Conservation (phyloP, 805 yeast genomes). For the Kuraishia hungarica region DNA sequence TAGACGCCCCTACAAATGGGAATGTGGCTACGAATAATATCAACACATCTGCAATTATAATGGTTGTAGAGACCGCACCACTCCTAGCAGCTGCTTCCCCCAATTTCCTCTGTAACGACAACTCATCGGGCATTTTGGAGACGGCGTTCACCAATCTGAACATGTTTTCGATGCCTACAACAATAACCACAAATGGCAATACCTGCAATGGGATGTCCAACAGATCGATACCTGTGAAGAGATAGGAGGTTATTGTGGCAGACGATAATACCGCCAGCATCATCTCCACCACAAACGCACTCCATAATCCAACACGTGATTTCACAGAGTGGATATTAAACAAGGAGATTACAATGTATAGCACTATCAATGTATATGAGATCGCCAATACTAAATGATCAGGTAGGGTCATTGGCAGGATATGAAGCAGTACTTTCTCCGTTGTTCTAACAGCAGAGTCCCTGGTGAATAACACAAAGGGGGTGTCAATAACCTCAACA, state of each 20-base stretch:
- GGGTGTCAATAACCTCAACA: no score
- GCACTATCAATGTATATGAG: constrained; percentile 2
- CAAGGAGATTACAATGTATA: constrained; percentile 28
- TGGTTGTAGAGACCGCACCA: constrained; percentile 28
- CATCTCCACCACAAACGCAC: constrained; percentile 34
- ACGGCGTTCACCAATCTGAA: constrained; percentile 34
- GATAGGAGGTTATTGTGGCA: constrained; percentile 30
- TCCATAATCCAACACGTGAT: constrained; percentile 35
- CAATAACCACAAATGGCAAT: constrained; percentile 30
- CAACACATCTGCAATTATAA: constrained; percentile 20
- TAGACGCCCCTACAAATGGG: constrained; percentile 19
- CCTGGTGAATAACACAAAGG: neutral
- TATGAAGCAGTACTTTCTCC: constrained; percentile 4
- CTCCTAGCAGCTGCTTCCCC: constrained; percentile 26
- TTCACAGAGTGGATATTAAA: constrained; percentile 31
- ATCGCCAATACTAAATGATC: constrained; percentile 3
- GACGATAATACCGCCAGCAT: constrained; percentile 31
- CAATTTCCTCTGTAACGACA: constrained; percentile 28
- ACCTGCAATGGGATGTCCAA: constrained; percentile 30
- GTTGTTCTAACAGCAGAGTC: neutral
- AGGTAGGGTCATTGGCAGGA: constrained; percentile 10
- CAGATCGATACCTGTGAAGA: constrained; percentile 24
- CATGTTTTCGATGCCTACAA: constrained; percentile 38
- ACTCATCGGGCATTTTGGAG: constrained; percentile 31
- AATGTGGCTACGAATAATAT: constrained; percentile 16